Conservation (phyloP, 176 grass and related monocot genomes). For the Oryza officinalis region DNA sequence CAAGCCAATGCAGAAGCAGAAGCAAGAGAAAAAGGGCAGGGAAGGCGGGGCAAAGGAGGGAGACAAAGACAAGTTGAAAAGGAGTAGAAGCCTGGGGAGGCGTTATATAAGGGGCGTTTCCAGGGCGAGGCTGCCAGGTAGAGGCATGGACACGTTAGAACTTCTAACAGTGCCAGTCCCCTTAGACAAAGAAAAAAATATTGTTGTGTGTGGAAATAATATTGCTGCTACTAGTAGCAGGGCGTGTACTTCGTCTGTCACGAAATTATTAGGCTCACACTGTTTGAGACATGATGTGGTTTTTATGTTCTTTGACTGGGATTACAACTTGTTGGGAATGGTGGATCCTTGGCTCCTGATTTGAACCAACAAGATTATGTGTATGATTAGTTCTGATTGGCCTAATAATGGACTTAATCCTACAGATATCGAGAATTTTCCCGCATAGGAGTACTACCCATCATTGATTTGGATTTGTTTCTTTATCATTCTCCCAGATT, state of each 20-base stretch:
- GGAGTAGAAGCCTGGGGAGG: constrained; percentile 45
- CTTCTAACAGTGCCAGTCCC: constrained; percentile 29
- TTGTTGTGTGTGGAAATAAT: not conserved
- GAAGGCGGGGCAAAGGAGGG: constrained; percentile 20
- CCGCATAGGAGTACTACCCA: not conserved
- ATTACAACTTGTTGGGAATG: not conserved
- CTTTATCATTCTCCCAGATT: not conserved
- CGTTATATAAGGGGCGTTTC: constrained; percentile 45
- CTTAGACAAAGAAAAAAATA: not conserved
- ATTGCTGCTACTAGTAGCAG: constrained; percentile 8
- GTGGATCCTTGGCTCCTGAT: not conserved
- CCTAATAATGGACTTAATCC: not conserved
- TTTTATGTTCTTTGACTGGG: constrained; percentile 39
- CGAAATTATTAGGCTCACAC: constrained; percentile 33
- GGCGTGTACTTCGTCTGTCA: constrained; percentile 52
- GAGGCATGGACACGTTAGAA: constrained; percentile 22
- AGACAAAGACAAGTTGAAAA: constrained; percentile 57
- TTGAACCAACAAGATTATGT: not conserved
- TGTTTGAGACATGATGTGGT: constrained; percentile 35
- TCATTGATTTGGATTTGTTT: not conserved
- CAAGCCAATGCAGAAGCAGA: constrained; percentile 27
- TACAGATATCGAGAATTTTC: not conserved
- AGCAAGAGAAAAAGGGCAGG: constrained; percentile 35
- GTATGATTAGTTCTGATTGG: not conserved
- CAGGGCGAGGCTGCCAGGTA: not conserved